Percentiles rank a stretch among this genome's conserved stretches.
phyloP scores from a whole-genome alignment of 495 filamentous ascomycete species.

The Lophium mytilinum region DNA sequence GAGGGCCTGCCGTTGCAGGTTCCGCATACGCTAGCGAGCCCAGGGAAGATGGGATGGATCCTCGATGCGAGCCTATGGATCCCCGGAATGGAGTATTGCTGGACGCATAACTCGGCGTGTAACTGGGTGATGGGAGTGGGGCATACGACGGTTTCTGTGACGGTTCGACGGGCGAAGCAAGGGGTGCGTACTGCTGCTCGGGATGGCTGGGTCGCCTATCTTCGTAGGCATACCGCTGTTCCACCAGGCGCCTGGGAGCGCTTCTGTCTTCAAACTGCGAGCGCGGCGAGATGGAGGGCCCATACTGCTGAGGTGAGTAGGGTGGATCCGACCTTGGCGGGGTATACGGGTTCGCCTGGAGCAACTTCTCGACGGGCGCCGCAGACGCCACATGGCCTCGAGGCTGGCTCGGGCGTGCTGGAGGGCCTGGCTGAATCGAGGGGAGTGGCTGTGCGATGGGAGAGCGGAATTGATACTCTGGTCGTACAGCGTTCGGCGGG shows the following conservation, averaged over 20 bases:
- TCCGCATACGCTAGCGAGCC: slow-evolving; percentile 20
- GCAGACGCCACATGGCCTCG: slow-evolving; percentile 8
- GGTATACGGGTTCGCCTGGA: slow-evolving; percentile 24
- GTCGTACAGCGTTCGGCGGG: slow-evolving; percentile 22
- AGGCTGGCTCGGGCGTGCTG: slow-evolving; percentile 11
- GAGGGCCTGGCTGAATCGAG: slow-evolving; percentile 23
- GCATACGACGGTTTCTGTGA: slow-evolving; percentile 22
- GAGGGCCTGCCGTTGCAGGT: slow-evolving; percentile 14
- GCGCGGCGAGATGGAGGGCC: slow-evolving; percentile 16
- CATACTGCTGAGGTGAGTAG: slow-evolving; percentile 26
- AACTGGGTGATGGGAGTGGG: slow-evolving; percentile 26
- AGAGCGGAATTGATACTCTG: slow-evolving; percentile 23
- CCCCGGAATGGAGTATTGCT: slow-evolving; percentile 25
- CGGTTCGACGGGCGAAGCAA: slow-evolving; percentile 25
- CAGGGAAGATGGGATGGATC: slow-evolving; percentile 16
- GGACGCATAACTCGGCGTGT: slow-evolving; percentile 27
- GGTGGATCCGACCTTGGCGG: slow-evolving; percentile 28
- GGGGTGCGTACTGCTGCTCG: slow-evolving; percentile 21
- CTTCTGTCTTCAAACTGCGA: slow-evolving; percentile 15
- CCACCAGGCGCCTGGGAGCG: slow-evolving; percentile 6
- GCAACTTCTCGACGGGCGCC: slow-evolving; percentile 25
- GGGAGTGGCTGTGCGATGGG: slow-evolving; percentile 22
- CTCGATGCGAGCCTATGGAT: slow-evolving; percentile 20
- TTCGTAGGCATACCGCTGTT: slow-evolving; percentile 23
- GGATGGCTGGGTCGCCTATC: slow-evolving; percentile 17